Evolutionary conservation across 352 stramenopile genomes (phyloP).

Genomic region (Phytophthora sp.): DNA sequence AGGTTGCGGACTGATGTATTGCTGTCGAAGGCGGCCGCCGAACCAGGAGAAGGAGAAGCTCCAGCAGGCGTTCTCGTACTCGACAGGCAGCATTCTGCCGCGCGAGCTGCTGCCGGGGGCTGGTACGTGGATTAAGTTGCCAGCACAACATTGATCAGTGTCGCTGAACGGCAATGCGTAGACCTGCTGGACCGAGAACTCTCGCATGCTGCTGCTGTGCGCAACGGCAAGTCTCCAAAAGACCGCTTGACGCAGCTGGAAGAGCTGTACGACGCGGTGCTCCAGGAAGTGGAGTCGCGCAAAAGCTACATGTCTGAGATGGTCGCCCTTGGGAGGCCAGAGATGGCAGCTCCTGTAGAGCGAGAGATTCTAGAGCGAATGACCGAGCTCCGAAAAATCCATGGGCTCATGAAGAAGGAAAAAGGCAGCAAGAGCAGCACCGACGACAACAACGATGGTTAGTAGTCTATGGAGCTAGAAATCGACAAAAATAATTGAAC

Average conservation of each 20-base stretch:
- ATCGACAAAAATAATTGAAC: no score
- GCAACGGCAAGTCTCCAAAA: constrained; percentile 43
- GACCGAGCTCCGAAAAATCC: constrained; percentile 65
- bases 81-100: constrained; percentile 69
- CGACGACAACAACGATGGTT: not conserved
- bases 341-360: constrained; percentile 51
- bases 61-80: constrained; percentile 80
- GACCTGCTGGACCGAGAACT: constrained; percentile 71
- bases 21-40: constrained; percentile 32
- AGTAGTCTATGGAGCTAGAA: no score
- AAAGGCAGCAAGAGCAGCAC: constrained; percentile 23
- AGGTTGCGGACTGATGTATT: not conserved
- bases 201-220: constrained; percentile 52
- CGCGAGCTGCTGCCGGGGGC: constrained; percentile 72
- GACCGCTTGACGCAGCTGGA: constrained; percentile 59
- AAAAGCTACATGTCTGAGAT: constrained; percentile 76
- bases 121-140: constrained; percentile 29
- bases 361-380: constrained; percentile 73
- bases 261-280: constrained; percentile 64
- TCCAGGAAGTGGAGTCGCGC: constrained; percentile 65
- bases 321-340: constrained; percentile 50
- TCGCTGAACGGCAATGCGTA: constrained; percentile 20
- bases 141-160: not conserved
- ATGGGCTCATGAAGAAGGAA: constrained; percentile 64
- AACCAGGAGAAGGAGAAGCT: constrained; percentile 88